phyloP scores from a whole-genome alignment of 768 basidiomycete species.

The Trametes maxima region DNA sequence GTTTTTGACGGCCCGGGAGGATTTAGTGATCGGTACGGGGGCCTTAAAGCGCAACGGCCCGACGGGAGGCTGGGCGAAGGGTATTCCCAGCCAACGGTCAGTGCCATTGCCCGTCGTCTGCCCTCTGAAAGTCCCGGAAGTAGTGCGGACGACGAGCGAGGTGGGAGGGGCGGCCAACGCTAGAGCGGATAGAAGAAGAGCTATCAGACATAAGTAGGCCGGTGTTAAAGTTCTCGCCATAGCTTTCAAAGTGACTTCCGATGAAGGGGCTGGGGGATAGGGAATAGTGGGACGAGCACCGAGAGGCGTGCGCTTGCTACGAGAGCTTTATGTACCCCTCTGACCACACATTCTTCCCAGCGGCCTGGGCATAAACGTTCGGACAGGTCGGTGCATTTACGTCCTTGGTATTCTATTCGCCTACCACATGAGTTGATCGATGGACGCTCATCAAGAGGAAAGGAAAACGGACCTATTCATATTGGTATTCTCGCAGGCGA shows the following conservation, averaged over 20 bases:
- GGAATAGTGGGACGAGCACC: too few species aligned
- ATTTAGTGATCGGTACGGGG: constrained; percentile 43
- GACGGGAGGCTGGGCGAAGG: constrained; percentile 56
- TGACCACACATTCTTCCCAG: not conserved
- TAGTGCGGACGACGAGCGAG: constrained; percentile 19
- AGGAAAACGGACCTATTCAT: not conserved
- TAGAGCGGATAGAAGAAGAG: not conserved
- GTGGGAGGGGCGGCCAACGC: not conserved
- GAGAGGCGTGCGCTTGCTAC: too few species aligned
- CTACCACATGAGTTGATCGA: constrained; percentile 4
- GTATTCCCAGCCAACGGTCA: constrained; percentile 60
- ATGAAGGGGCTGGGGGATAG: too few species aligned
- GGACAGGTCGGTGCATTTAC: not conserved
- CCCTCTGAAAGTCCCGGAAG: constrained; percentile 24
- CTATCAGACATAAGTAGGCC: not conserved
- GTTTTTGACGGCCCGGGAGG: constrained; percentile 36
- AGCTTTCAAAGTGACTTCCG: too few species aligned
- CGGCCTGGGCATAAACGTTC: not conserved
- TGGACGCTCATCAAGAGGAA: not conserved
- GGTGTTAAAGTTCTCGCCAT: too few species aligned
- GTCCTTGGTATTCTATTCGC: not conserved
- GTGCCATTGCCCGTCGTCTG: constrained; percentile 36
- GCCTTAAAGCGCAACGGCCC: constrained; percentile 58
- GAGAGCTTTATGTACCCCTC: too few species aligned
- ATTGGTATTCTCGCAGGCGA: constrained; percentile 3